phyloP scores from a whole-genome alignment of 2,329 filamentous ascomycete species.

The Arthrobotrys sinensis region DNA sequence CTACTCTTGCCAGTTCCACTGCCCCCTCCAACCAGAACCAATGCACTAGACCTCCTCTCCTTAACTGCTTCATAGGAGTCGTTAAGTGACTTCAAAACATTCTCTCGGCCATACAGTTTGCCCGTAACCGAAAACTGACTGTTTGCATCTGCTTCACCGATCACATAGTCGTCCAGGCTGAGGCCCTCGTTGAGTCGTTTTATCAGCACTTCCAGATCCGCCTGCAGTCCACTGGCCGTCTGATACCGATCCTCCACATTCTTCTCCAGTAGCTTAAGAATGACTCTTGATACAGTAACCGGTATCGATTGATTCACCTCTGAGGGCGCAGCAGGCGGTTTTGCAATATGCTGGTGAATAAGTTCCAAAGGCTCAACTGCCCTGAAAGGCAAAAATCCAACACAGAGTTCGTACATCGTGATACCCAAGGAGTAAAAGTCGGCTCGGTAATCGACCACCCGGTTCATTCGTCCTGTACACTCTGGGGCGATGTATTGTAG shows the following conservation, averaged over 20 bases:
- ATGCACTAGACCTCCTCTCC: conserved; percentile 59
- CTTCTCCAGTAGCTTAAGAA: conserved; percentile 64
- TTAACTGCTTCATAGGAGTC: conserved; percentile 47
- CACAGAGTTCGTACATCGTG: conserved; percentile 64
- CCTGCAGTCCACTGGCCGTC: conserved; percentile 64
- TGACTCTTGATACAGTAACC: conserved; percentile 62
- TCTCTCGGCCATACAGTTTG: conserved; percentile 64
- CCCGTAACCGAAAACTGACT: conserved; percentile 64
- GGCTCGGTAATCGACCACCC: conserved; percentile 64
- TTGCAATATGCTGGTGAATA: conserved; percentile 65
- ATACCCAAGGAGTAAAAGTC: conserved; percentile 65
- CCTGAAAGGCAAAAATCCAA: conserved; percentile 65
- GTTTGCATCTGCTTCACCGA: conserved; percentile 64
- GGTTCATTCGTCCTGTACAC: conserved; percentile 65
- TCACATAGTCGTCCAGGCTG: conserved; percentile 62
- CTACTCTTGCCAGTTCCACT: conserved; percentile 64
- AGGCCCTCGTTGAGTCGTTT: conserved; percentile 62
- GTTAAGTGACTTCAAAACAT: conserved; percentile 59
- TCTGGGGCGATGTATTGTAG: conserved; percentile 65
- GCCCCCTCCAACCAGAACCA: conserved; percentile 64
- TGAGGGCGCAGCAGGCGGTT: conserved; percentile 63
- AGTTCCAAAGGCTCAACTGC: conserved; percentile 63
- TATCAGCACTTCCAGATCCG: conserved; percentile 63
- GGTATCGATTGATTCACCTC: conserved; percentile 65
- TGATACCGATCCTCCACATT: conserved; percentile 65